A percentile compares a stretch with the other conserved stretches of the same genome.
Evolutionary conservation across 106 monocot species (phyloP).

Genomic region (Dactylorhiza incarnata): DNA sequence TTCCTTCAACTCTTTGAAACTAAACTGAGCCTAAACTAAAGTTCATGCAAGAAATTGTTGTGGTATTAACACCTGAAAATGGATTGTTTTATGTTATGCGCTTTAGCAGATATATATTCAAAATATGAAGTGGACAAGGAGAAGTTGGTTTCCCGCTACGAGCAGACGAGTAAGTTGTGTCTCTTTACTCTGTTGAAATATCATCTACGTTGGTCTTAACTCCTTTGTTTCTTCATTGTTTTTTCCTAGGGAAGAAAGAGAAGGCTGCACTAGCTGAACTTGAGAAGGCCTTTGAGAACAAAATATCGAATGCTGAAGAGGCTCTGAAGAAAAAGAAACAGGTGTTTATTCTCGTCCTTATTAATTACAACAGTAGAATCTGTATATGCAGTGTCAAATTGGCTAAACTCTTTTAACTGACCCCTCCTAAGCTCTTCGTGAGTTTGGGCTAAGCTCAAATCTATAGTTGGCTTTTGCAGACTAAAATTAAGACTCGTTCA

Average conservation of each 20-base stretch:
- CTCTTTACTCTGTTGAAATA: background rate
- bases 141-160: constrained; percentile 52
- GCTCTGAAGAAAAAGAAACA: constrained; percentile 75
- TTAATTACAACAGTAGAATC: background rate
- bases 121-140: constrained; percentile 80
- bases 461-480: no score
- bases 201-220: background rate
- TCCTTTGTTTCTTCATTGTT: background rate
- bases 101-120: constrained; percentile 54
- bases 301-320: constrained; percentile 70
- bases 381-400: no score
- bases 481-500: no score
- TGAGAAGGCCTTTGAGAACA: constrained; percentile 54
- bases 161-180: constrained; percentile 53
- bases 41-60: background rate
- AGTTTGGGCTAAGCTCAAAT: no score
- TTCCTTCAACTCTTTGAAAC: no score
- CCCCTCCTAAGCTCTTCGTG: no score
- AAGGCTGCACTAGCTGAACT: constrained; percentile 46
- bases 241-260: constrained; percentile 66
- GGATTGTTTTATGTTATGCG: background rate
- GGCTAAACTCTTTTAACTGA: no score
- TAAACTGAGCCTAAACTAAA: no score
- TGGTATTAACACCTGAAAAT: background rate
- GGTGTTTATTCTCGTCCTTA: constrained; percentile 20